Evolutionary conservation across 305 asterid species (phyloP).

Genomic region (Fraxinus velutina): DNA sequence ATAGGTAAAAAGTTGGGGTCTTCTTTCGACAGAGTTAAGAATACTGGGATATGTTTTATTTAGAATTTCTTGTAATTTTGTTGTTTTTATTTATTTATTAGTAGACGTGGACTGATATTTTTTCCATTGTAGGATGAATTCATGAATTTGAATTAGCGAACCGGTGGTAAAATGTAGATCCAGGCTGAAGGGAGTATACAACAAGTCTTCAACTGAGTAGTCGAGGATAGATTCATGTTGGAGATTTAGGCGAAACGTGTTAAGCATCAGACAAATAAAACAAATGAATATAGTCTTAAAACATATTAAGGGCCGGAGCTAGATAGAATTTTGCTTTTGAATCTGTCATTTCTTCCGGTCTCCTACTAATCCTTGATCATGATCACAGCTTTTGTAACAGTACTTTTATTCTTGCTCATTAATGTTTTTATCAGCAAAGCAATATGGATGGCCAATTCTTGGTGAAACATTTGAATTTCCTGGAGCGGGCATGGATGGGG

Average conservation of each 20-base stretch:
- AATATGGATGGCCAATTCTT: constrained; percentile 26
- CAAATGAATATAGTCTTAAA: neutral
- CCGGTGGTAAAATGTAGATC: neutral
- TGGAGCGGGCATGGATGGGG: neutral
- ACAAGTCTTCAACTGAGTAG: neutral
- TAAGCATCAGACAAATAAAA: neutral
- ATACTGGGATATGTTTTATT: neutral
- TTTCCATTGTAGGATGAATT: neutral
- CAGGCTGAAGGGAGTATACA: neutral
- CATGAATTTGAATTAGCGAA: neutral
- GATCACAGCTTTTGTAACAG: constrained; percentile 12
- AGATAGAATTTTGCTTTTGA: neutral
- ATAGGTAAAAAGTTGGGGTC: neutral
- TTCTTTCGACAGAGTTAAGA: neutral
- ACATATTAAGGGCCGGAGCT: neutral
- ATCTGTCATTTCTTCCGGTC: neutral
- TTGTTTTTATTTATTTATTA: neutral
- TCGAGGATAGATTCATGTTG: neutral
- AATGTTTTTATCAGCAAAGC: neutral
- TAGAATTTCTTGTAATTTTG: neutral
- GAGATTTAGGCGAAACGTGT: neutral
- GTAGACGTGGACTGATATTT: neutral
- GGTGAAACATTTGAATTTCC: constrained; percentile 26
- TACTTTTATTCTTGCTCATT: neutral
- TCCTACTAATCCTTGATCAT: neutral